Evolutionary conservation across 768 basidiomycete genomes (phyloP).

Genomic region (Lentinula sp.): DNA sequence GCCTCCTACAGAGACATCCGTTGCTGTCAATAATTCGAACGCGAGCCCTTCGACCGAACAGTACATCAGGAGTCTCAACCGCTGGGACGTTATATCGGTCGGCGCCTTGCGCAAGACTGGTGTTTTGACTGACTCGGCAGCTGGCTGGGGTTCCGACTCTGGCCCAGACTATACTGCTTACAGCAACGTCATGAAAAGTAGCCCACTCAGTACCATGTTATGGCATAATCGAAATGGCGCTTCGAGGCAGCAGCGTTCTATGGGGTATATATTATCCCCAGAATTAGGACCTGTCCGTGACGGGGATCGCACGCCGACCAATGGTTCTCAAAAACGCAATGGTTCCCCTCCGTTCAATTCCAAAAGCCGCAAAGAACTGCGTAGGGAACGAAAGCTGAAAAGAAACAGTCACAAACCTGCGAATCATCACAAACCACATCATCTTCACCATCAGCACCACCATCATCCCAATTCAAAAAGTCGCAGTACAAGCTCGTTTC

Average conservation of each 20-base stretch:
- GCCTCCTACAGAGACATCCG: neutral
- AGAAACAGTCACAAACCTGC: constrained; percentile 45
- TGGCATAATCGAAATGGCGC: constrained; percentile 35
- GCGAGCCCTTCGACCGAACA: constrained; percentile 23
- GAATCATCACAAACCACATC: constrained; percentile 32
- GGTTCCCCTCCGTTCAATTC: constrained; percentile 26
- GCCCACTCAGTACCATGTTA: constrained; percentile 50
- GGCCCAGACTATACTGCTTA: constrained; percentile 26
- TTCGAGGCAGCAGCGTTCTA: constrained; percentile 18
- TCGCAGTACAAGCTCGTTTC: constrained; percentile 48
- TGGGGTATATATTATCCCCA: constrained; percentile 40
- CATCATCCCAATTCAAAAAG: constrained; percentile 63
- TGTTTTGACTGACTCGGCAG: constrained; percentile 7
- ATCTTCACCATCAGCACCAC: constrained; percentile 48
- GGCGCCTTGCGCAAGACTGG: constrained; percentile 62
- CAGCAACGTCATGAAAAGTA: constrained; percentile 46
- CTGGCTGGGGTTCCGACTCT: constrained; percentile 31
- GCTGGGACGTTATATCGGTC: constrained; percentile 75
- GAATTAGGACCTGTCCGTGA: constrained; percentile 45
- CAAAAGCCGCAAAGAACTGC: constrained; percentile 58
- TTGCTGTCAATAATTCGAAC: neutral
- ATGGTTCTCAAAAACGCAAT: constrained; percentile 30
- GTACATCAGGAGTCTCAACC: constrained; percentile 43
- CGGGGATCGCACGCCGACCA: constrained; percentile 52
- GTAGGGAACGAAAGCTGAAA: constrained; percentile 65